Percentiles rank a stretch among this genome's conserved stretches.
Conservation (phyloP, 306 rosid genomes). For the Lablab purpureus region DNA sequence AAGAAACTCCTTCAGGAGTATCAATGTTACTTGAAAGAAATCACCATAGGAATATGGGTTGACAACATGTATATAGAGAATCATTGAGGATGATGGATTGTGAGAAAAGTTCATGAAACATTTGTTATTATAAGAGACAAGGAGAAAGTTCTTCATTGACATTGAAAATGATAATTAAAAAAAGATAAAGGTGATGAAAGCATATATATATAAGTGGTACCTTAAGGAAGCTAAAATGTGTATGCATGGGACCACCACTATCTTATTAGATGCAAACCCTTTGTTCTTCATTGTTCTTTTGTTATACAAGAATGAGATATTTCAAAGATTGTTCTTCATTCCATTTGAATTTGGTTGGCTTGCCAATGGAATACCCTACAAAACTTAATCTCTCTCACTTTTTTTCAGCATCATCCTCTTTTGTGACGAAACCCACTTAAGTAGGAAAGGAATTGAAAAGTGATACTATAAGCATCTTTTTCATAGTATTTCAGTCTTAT, state of each 20-base stretch:
- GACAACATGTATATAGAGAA: no score
- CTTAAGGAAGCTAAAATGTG: constrained; percentile 37
- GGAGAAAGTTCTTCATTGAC: constrained; percentile 5
- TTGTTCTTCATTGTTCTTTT: background rate
- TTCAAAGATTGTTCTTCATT: constrained; percentile 36
- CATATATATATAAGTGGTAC: constrained; percentile 10
- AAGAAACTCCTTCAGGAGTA: no score
- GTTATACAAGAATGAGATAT: constrained; percentile 50
- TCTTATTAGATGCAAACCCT: constrained; percentile 1
- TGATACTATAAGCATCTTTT: no score
- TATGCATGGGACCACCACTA: constrained; percentile 54
- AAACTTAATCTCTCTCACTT: background rate
- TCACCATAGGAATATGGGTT: no score
- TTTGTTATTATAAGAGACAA: background rate
- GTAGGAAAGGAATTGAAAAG: background rate
- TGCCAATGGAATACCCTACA: constrained; percentile 40
- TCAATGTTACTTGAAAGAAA: no score
- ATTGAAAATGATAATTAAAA: background rate
- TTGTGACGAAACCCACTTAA: constrained; percentile 36
- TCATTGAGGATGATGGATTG: constrained; percentile 12
- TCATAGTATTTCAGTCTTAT: no score
- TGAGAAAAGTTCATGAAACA: constrained; percentile 10
- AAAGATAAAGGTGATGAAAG: constrained; percentile 21
- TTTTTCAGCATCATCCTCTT: background rate
- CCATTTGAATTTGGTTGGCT: constrained; percentile 47